Percentiles rank a stretch among this genome's conserved stretches.
Evolutionary conservation across 2,329 filamentous ascomycete species (phyloP).

Genomic region (Xenosphaeropsis pyriputrescens): DNA sequence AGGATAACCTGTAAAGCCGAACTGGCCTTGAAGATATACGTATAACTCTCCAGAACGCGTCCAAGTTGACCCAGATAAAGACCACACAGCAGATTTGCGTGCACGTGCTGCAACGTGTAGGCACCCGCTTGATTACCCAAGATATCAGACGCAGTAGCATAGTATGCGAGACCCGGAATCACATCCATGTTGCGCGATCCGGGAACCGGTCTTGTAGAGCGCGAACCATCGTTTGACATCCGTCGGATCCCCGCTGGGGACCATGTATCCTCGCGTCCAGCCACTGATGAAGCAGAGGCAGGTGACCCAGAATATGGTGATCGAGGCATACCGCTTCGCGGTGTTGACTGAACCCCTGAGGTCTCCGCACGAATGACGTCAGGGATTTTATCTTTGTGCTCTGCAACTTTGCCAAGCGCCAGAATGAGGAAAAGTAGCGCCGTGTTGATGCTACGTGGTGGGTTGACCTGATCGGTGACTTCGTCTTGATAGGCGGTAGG

Average conservation of each 20-base stretch:
- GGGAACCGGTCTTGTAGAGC: constrained; percentile 24
- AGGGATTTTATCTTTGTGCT: constrained; percentile 35
- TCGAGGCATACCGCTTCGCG: constrained; percentile 5
- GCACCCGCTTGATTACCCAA: constrained; percentile 71
- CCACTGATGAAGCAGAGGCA: constrained; percentile 32
- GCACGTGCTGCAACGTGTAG: constrained; percentile 69
- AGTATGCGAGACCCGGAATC: constrained; percentile 83
- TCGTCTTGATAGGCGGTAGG: constrained; percentile 10
- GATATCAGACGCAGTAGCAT: constrained; percentile 74
- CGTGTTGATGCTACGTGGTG: constrained; percentile 57
- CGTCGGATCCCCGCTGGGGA: constrained; percentile 35
- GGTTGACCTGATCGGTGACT: constrained; percentile 28
- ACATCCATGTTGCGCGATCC: constrained; percentile 58
- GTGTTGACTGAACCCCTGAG: constrained; percentile 1
- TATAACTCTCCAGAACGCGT: constrained; percentile 72
- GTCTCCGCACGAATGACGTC: constrained; percentile 38
- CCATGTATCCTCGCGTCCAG: constrained; percentile 26
- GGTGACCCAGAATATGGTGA: constrained; percentile 29
- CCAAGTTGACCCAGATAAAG: constrained; percentile 83
- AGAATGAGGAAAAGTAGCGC: constrained; percentile 72
- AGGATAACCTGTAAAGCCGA: constrained; percentile 56
- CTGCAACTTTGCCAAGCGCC: constrained; percentile 74
- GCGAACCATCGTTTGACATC: constrained; percentile 23
- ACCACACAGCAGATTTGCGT: constrained; percentile 71
- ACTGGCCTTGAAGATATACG: constrained; percentile 41